Base-by-base conservation (phyloP, 2,329 filamentous ascomycete species). In the Endothia cerciana region DNA sequence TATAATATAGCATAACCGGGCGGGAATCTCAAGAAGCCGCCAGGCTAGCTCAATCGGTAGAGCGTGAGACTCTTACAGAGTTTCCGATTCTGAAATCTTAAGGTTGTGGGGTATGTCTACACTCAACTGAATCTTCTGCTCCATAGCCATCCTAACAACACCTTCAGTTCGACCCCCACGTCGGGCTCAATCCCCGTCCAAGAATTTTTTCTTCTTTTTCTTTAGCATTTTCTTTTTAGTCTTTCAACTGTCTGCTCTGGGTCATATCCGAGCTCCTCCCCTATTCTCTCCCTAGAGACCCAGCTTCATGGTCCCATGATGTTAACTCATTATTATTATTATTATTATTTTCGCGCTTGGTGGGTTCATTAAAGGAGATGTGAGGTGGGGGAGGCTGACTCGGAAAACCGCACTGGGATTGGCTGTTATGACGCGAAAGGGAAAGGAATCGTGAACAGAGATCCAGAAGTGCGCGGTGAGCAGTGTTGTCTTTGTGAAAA, bases 11-110 rank as follows among this genome's bases (percentile, higher is more conserved):
- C 7, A 10, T 4, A 25, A 38, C 10, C 28, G 17, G 36, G 13
- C 13, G 33, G 19, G 22, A 38, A 15, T 25, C 15, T 25, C 33
- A 41, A 58, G 33, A 58, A 41, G 55, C 55, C 53, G 82, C 82
- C 82, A 79, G 82, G 83, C 81, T 88, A 87, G 85, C 85, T 87
- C 85, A 87, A 87, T 87, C 84, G 84, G 85, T 89, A 89, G 87
- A 89, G 86, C 87, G 86, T 89, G 83, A 88, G 87, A 89, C 87
- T 89, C 87, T 85, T 85, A 85, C 25, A 19, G 41, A 47, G 17
- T 25, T 60, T 49, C 41, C 19, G 43, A 45, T 60, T 47, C 43
- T 30, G 43, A 51, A 51, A 60, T 60, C 58, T 60, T 28, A 60
- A 60, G 57, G 57, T 43, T 59, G 57, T 59, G 57, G 57, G 36